phyloP scores from a whole-genome alignment of 495 filamentous ascomycete genomes.

The Thozetella sp. region DNA sequence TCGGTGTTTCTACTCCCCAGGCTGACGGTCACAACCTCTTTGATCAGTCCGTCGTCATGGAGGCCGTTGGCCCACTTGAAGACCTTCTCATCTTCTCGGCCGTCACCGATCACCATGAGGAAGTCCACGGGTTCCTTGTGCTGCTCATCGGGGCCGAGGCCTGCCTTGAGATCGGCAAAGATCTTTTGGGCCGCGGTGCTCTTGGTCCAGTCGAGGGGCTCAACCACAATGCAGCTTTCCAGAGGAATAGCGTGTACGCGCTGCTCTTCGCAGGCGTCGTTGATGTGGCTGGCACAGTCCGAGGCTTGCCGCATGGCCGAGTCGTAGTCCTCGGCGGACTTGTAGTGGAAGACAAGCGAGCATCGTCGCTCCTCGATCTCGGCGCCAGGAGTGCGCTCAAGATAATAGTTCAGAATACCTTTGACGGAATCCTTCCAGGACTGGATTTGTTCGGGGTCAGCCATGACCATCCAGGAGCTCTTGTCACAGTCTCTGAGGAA shows the following conservation, averaged over 20 bases:
- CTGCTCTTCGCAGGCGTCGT: constrained; percentile 83
- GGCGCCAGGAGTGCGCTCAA: constrained; percentile 82
- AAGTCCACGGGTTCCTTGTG: constrained; percentile 68
- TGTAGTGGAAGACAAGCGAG: constrained; percentile 86
- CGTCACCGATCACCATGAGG: constrained; percentile 83
- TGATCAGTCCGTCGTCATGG: constrained; percentile 49
- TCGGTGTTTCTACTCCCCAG: constrained; percentile 85
- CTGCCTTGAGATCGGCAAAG: constrained; percentile 58
- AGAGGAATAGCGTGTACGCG: constrained; percentile 82
- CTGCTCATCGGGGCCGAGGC: constrained; percentile 32
- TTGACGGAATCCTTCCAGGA: constrained; percentile 78
- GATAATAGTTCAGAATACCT: constrained; percentile 81
- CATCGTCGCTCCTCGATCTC: constrained; percentile 86
- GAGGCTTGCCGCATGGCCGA: constrained; percentile 75
- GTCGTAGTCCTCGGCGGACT: constrained; percentile 73
- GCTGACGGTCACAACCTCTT: constrained; percentile 78
- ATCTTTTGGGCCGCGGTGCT: constrained; percentile 73
- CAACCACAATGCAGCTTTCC: constrained; percentile 75
- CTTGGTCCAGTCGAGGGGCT: constrained; percentile 82
- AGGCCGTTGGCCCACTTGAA: constrained; percentile 91
- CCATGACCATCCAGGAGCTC: constrained; percentile 72
- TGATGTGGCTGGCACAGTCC: constrained; percentile 90
- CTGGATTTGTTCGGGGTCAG: constrained; percentile 64
- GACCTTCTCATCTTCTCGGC: constrained; percentile 88
- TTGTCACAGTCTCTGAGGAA: constrained; percentile 74